Percentiles rank a stretch among this genome's conserved stretches.
phyloP scores from a whole-genome alignment of 306 rosid genomes.

The Luffa acutangula region DNA sequence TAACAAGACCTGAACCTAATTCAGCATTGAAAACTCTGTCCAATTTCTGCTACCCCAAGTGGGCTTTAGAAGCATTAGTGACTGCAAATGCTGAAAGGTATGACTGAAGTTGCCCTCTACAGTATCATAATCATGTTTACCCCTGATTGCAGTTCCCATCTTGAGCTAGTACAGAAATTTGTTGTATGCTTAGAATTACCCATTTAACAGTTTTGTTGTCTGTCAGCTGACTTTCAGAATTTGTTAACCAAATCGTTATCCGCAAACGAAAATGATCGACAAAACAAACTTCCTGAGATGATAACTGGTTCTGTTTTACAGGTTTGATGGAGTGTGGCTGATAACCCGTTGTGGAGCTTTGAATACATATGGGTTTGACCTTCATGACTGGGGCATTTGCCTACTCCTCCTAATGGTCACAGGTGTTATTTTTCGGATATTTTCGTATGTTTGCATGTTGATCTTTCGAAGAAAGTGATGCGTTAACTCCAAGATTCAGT shows the following conservation, averaged over 20 bases:
- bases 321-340: constrained; percentile 93
- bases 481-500: constrained; percentile 2
- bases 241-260: not conserved
- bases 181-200: not conserved
- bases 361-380: constrained; percentile 40
- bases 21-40: constrained; percentile 45
- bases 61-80: constrained; percentile 89
- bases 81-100: constrained; percentile 91
- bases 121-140: not conserved
- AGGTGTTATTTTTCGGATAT: constrained; percentile 46
- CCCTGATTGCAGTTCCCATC: not conserved
- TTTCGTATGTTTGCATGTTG: constrained; percentile 59
- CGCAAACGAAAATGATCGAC: not conserved
- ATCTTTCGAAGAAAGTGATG: constrained; percentile 57
- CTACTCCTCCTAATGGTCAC: constrained; percentile 39
- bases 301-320: constrained; percentile 18
- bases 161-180: not conserved
- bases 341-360: constrained; percentile 72
- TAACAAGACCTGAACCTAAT: constrained; percentile 50
- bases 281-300: not conserved
- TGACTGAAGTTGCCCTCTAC: not conserved
- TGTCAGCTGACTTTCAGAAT: not conserved
- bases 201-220: not conserved
- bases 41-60: constrained; percentile 69
- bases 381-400: constrained; percentile 73